Evolutionary conservation across 352 stramenopile genomes (phyloP), one percentile per base, ranked within the genome.

Genomic region (Phytophthora quininea): DNA sequence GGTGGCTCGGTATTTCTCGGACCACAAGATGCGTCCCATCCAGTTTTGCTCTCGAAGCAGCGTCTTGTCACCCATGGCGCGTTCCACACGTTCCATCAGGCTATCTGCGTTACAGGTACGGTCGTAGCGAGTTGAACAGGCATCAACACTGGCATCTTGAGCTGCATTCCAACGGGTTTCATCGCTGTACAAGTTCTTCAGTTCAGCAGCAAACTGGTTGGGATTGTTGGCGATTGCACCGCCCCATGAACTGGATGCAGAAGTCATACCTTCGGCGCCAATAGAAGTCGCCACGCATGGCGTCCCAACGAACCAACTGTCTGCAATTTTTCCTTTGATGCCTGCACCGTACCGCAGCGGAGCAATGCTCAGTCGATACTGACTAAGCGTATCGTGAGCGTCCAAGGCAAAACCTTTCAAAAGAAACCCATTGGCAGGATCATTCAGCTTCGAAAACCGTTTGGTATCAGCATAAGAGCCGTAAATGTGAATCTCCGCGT

Each of bases 301-400:
- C 40, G 91, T 95, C 4, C 93, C 92, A 55, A 84, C 84, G 35
- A 84, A 87, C 95, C 95, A 98, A 65, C 90, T 91, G 66, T 98
- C 93, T 2, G 94, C 81, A 59, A 98, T 97, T 70, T 98, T 98
- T 24, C 95, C 95, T 69, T 98, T 98, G 63, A 98, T 97, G 2
- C 95, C 95, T 2, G 93, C 93, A 31, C 95, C 95, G 77, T 96
- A 98, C 6, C 95, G 88, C 56, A 98, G 72, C 5, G 95, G 95
- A 32, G 95, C 93, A 35, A 98, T 77, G 9, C 89, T 85, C 4
- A 98, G 62, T 10, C 87, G 74, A 54, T 95, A 91, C 51, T 67
- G 58, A 12, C 80, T 73, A 38, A 97, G 67, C 5, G 71, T 96
- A 8, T 87, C 70, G 57, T 97, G 77, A 4, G 93, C 79, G 56